Evolutionary conservation across 768 basidiomycete species (phyloP), one percentile per base, ranked within the genome.

Genomic region (Phylloporus sp.): DNA sequence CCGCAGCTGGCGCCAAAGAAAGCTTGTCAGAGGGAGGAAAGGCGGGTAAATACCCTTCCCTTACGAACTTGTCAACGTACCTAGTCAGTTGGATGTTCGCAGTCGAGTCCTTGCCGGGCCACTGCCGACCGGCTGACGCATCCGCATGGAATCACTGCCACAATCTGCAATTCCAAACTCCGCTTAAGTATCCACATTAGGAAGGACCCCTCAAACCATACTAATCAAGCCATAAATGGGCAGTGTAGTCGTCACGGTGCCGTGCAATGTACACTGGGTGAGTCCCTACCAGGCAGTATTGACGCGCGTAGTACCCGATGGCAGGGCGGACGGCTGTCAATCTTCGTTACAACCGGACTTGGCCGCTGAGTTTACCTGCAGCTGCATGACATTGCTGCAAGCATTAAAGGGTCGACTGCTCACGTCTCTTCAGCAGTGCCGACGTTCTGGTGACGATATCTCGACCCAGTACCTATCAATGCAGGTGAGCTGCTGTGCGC

Each of bases 1-100:
- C 51, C 29, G 20, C 29, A 34, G 21, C 9, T 32, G 27, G 31
- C 8, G 23, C 23, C 13, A 31, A 27, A 23, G 36, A 69, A 69
- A 55, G 71, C 73, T 73, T 74, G 17, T 42, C 33, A 49, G 38
- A 32, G 17, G 23, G 11, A 33, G 33, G 39, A 22, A 22, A 17
- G 13, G 13, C 8, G 32, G 23, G 27, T 15, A 32, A 17, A 22
- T 22, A 18, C 37, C 35, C 14, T 39, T 32, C 14, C 21, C 31
- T 28, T 39, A 24, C 32, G 38, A 40, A 38, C 29, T 42, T 13
- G 37, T 26, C 17, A 33, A 27, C 21, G 49, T 31, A 33, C 38
- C 50, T 35, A 35, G 42, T 15, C 28, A 36, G 48, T 39, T 52
- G 43, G 44, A 40, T 22, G 42, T 39, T 54, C 23, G 42, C 46